Conservation (phyloP, 202 grass and related monocot genomes). For the Hordeum pubiflorum region DNA sequence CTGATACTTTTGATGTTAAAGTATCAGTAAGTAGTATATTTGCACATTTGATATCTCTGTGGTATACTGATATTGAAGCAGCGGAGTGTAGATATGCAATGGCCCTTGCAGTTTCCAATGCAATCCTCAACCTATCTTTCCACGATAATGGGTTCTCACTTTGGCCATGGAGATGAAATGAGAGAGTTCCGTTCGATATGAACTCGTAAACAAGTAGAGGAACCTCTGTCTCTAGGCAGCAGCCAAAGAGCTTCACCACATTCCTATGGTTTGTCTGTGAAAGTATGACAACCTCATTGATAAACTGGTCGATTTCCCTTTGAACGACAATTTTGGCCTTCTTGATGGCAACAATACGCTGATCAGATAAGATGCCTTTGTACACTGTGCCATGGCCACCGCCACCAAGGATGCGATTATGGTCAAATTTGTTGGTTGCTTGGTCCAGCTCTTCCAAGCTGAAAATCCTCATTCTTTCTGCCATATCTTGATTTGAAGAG, state of each 20-base stretch:
- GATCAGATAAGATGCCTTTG: conserved; percentile 55
- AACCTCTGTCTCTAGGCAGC: conserved; percentile 62
- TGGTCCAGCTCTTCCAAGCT: conserved; percentile 48
- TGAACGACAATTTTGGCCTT: conserved; percentile 42
- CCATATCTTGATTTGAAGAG: conserved; percentile 37
- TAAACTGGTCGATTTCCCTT: conserved; percentile 53
- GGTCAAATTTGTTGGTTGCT: conserved; percentile 58
- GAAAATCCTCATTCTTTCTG: conserved; percentile 35
- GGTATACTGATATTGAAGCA: conserved; percentile 49
- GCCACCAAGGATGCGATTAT: conserved; percentile 36
- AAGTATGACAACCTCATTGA: conserved; percentile 71
- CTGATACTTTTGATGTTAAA: conserved; percentile 30
- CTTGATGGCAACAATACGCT: conserved; percentile 58
- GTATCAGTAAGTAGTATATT: conserved; percentile 54
- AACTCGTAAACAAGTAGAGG: conserved; percentile 63
- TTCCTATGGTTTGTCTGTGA: conserved; percentile 68
- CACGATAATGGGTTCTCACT: conserved; percentile 27
- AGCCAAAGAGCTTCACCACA: conserved; percentile 56
- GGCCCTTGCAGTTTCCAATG: conserved; percentile 41
- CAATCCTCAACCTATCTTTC: conserved; percentile 47
- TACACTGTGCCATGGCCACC: conserved; percentile 62
- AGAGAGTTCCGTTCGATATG: conserved; percentile 50
- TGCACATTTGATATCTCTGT: conserved; percentile 56
- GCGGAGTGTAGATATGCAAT: conserved; percentile 48
- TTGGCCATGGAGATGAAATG: conserved; percentile 38